Evolutionary conservation across 768 basidiomycete genomes (phyloP).

Genomic region (Suillus luteus): DNA sequence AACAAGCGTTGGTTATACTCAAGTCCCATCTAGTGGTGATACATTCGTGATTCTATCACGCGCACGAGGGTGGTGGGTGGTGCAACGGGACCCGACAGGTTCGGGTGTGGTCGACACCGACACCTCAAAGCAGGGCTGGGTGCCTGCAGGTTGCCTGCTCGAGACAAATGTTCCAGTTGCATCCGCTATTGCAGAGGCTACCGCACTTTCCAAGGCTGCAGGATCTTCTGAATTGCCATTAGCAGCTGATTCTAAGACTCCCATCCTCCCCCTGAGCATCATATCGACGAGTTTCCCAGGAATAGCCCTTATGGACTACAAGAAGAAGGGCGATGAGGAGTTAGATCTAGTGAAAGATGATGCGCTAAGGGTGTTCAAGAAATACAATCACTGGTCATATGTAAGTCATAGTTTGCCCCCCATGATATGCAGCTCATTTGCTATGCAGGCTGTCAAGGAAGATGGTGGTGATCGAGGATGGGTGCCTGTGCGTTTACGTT

Average conservation of each 20-base stretch:
- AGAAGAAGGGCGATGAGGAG: constrained; percentile 92
- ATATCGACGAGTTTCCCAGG: constrained; percentile 98
- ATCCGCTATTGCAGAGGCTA: constrained; percentile 82
- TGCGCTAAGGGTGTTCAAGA: constrained; percentile 88
- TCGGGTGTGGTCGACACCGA: constrained; percentile 78
- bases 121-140: constrained; percentile 88
- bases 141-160: constrained; percentile 94
- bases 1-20: constrained; percentile 6
- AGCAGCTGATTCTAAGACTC: constrained; percentile 52
- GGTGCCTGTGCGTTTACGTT: constrained; percentile 70
- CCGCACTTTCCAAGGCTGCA: constrained; percentile 55
- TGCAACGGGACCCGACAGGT: constrained; percentile 90
- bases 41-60: constrained; percentile 92
- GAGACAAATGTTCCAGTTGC: constrained; percentile 93
- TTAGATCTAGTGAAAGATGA: constrained; percentile 89
- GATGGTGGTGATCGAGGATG: constrained; percentile 93
- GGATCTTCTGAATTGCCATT: constrained; percentile 43
- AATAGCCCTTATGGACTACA: constrained; percentile 94
- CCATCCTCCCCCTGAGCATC: constrained; percentile 88
- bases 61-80: constrained; percentile 99
- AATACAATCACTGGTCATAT: constrained; percentile 98
- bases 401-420: constrained; percentile 42
- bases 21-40: constrained; percentile 61
- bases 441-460: constrained; percentile 83
- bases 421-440: constrained; percentile 15